phyloP scores from a whole-genome alignment of 805 yeast genomes.

The Maudiozyma turicensis region DNA sequence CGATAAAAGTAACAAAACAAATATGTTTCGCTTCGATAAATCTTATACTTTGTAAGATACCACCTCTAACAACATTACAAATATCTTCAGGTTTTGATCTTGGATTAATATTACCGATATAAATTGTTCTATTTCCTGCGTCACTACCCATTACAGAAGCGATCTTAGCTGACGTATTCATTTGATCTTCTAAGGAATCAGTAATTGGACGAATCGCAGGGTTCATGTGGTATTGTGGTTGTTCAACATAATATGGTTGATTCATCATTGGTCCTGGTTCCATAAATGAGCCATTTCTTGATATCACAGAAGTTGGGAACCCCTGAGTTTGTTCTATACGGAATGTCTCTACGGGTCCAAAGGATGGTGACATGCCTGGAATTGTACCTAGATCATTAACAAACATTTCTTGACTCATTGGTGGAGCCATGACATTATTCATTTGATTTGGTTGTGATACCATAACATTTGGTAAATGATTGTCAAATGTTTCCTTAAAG shows the following conservation, averaged over 20 bases:
- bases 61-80: conserved; percentile 70
- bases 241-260: conserved; percentile 9
- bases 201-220: conserved; percentile 16
- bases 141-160: conserved; percentile 27
- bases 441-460: conserved; percentile 14
- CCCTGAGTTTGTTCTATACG: neutral
- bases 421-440: conserved; percentile 8
- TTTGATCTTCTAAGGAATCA: conserved; percentile 23
- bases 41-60: conserved; percentile 54
- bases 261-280: conserved; percentile 1
- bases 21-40: conserved; percentile 42
- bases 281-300: conserved; percentile 1
- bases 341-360: conserved; percentile 1
- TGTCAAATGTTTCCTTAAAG: conserved; percentile 6
- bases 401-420: conserved; percentile 18
- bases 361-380: conserved; percentile 1
- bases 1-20: conserved; percentile 63
- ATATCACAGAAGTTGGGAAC: neutral
- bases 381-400: conserved; percentile 8
- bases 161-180: conserved; percentile 21
- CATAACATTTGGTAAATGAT: conserved; percentile 12
- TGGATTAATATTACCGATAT: conserved; percentile 56
- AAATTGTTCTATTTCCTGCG: conserved; percentile 55
- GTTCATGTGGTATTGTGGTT: conserved; percentile 8
- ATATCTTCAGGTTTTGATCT: conserved; percentile 61